phyloP scores from a whole-genome alignment of 352 stramenopile genomes.

The Globisporangium solare region DNA sequence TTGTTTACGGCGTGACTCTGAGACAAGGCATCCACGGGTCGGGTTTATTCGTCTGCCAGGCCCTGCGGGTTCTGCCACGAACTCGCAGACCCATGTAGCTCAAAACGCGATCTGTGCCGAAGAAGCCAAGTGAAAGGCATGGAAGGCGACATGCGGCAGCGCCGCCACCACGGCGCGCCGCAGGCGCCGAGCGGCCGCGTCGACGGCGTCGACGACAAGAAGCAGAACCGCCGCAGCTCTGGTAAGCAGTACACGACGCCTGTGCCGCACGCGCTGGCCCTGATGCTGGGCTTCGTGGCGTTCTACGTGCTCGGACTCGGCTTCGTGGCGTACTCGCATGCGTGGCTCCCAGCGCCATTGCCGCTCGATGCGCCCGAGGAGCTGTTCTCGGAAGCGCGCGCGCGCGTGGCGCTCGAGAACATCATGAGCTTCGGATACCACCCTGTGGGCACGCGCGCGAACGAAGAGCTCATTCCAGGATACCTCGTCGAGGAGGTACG shows the following conservation, averaged over 20 bases:
- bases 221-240: conserved; percentile 3
- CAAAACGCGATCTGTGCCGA: not conserved
- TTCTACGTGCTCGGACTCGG: conserved; percentile 39
- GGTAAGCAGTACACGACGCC: conserved; percentile 6
- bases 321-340: conserved; percentile 38
- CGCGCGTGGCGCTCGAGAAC: conserved; percentile 50
- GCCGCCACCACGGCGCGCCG: not conserved
- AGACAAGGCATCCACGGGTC: too few relatives aligned
- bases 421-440: conserved; percentile 76
- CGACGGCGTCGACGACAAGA: not conserved
- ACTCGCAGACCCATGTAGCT: not conserved
- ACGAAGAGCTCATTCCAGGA: conserved; percentile 55
- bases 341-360: conserved; percentile 48
- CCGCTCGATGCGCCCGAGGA: conserved; percentile 24
- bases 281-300: conserved; percentile 36
- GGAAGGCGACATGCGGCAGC: conserved; percentile 7
- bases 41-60: too few relatives aligned
- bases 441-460: conserved; percentile 53
- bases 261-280: conserved; percentile 12
- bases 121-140: not conserved
- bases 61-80: too few relatives aligned
- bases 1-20: too few relatives aligned
- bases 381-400: conserved; percentile 51
- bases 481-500: conserved; percentile 54
- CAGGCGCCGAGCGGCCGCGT: too few relatives aligned